These are phyloP conservation scores for Coniophora puteana DNA, from an alignment of 1,284 basidiomycete species.

Conservation along the genomic window DNA sequence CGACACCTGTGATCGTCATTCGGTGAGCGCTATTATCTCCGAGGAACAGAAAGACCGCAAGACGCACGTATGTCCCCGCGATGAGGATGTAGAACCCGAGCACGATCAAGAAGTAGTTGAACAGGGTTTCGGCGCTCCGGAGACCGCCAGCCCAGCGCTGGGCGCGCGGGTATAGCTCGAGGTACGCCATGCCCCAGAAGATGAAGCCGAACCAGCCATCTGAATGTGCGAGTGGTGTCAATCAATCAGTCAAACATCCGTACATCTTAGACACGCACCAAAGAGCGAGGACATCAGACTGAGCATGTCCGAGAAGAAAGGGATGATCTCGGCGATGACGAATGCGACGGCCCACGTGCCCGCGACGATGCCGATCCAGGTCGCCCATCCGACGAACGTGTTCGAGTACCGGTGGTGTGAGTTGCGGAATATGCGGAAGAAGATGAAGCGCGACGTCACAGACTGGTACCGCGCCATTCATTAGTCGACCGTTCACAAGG, in stretches of 20 bases:
- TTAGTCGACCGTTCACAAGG: not conserved
- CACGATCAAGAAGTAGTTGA: conserved; percentile 38
- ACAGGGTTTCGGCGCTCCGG: conserved; percentile 33
- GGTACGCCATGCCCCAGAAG: conserved; percentile 45
- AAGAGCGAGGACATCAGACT: conserved; percentile 43
- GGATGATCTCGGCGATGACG: conserved; percentile 51
- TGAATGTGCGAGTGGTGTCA: conserved; percentile 7
- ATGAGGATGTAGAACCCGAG: conserved; percentile 37
- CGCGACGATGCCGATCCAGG: conserved; percentile 54
- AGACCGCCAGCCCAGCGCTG: conserved; percentile 32
- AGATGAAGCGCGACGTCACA: conserved; percentile 46
- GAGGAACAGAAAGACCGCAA: not conserved
- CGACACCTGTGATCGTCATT: conserved; percentile 20
- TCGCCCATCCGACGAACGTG: conserved; percentile 54
- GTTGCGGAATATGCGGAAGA: conserved; percentile 46
- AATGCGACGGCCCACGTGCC: conserved; percentile 57
- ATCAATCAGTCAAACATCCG: not conserved
- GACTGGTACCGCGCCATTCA: conserved; percentile 25
- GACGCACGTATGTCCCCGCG: conserved; percentile 41
- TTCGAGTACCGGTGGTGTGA: conserved; percentile 49
- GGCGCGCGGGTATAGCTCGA: conserved; percentile 35
- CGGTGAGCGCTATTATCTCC: not conserved
- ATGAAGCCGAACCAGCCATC: conserved; percentile 39
- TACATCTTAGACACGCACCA: conserved; percentile 19
- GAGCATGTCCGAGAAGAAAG: conserved; percentile 47